These are phyloP conservation scores for Colletotrichum chlorophyti DNA, from an alignment of 2,329 filamentous ascomycete species.

Conservation along the genomic window DNA sequence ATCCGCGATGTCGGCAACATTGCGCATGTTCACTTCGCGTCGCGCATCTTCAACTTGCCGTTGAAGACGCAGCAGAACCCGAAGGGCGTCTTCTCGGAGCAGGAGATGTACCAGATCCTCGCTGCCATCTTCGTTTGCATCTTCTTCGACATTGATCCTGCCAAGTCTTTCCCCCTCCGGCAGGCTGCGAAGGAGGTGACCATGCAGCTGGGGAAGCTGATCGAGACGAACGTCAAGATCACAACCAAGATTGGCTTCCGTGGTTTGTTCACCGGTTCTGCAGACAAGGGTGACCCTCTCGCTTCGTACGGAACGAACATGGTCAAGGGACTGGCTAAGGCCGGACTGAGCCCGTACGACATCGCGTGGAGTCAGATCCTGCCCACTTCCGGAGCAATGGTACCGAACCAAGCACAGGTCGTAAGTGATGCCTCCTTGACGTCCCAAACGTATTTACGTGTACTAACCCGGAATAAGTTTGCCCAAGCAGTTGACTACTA, in stretches of 20 bases:
- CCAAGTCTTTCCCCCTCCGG: conserved; percentile 69
- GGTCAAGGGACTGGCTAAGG: conserved; percentile 69
- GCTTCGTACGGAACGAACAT: conserved; percentile 70
- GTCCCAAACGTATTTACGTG: not conserved
- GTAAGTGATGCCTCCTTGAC: conserved; percentile 44
- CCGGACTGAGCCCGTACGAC: conserved; percentile 67
- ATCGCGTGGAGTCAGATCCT: conserved; percentile 76
- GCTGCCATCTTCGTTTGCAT: conserved; percentile 70
- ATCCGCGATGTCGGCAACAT: conserved; percentile 74
- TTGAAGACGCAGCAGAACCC: conserved; percentile 68
- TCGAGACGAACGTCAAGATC: conserved; percentile 71
- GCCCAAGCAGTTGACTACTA: conserved; percentile 78
- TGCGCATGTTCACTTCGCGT: conserved; percentile 68
- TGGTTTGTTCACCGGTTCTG: conserved; percentile 59
- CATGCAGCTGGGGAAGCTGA: conserved; percentile 63
- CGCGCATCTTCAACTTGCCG: conserved; percentile 69
- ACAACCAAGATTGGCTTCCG: conserved; percentile 52
- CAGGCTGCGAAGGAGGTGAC: conserved; percentile 64
- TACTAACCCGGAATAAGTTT: conserved; percentile 56
- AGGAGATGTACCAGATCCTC: conserved; percentile 67
- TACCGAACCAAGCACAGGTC: conserved; percentile 74
- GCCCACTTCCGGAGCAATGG: conserved; percentile 70
- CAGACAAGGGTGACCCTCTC: conserved; percentile 60
- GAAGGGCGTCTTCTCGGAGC: conserved; percentile 62
- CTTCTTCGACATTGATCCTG: conserved; percentile 71